Conservation (phyloP, 2,329 filamentous ascomycete species). For the Pestalotiopsis sp. region DNA sequence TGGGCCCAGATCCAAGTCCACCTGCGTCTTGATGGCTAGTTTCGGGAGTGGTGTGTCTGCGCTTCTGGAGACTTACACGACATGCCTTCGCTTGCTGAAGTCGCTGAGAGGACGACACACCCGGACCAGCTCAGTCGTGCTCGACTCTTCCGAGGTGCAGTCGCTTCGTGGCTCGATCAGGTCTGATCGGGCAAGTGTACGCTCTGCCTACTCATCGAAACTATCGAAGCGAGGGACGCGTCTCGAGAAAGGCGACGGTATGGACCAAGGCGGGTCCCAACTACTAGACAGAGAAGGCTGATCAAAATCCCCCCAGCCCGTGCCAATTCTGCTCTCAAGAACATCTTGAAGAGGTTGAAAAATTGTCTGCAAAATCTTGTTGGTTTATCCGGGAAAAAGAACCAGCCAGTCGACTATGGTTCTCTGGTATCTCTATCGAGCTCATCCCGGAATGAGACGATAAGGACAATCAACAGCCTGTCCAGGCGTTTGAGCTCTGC, state of each 20-base stretch:
- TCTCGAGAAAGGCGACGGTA: slow-evolving; percentile 51
- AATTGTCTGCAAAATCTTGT: slow-evolving; percentile 42
- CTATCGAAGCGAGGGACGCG: slow-evolving; percentile 41
- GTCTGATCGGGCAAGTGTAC: slow-evolving; percentile 42
- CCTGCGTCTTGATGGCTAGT: background rate
- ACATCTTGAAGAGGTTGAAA: slow-evolving; percentile 44
- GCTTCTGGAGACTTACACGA: slow-evolving; percentile 50
- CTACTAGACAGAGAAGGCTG: background rate
- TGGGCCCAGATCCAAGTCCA: background rate
- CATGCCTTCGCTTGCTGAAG: slow-evolving; percentile 44
- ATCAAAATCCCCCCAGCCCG: slow-evolving; percentile 27
- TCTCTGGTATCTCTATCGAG: slow-evolving; percentile 49
- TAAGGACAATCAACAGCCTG: slow-evolving; percentile 49
- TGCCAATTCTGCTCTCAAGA: slow-evolving; percentile 40
- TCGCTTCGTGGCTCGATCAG: slow-evolving; percentile 38
- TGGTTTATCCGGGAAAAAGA: slow-evolving; percentile 33
- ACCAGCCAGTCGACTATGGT: slow-evolving; percentile 43
- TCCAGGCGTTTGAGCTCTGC: slow-evolving; percentile 34
- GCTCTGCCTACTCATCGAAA: slow-evolving; percentile 42
- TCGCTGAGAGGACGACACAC: slow-evolving; percentile 25
- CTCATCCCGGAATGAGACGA: slow-evolving; percentile 47
- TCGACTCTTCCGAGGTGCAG: slow-evolving; percentile 21
- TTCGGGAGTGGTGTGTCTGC: slow-evolving; percentile 46
- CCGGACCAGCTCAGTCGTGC: background rate
- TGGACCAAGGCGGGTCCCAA: slow-evolving; percentile 19